These are phyloP conservation scores for Diaporthe helianthi DNA, from an alignment of 2,329 filamentous ascomycete species.

Conservation along the genomic window DNA sequence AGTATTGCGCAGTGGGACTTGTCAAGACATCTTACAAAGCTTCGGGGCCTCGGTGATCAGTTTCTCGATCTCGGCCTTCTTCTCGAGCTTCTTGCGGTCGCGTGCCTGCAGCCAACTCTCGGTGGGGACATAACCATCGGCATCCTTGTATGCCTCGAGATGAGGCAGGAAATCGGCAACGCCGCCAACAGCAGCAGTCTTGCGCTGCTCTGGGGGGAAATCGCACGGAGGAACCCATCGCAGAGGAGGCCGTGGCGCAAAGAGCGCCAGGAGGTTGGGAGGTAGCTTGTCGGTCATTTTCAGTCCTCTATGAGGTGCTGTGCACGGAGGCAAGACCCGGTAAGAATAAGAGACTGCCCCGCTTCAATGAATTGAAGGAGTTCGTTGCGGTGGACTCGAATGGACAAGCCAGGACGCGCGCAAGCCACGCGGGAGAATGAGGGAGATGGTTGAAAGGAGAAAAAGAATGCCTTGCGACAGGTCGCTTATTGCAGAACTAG, in stretches of 20 bases:
- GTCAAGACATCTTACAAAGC: constrained; percentile 58
- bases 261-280: constrained; percentile 89
- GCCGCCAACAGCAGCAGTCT: constrained; percentile 75
- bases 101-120: constrained; percentile 93
- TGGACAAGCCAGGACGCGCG: neutral
- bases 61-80: constrained; percentile 71
- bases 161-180: constrained; percentile 78
- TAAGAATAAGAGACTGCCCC: neutral
- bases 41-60: constrained; percentile 69
- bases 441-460: constrained; percentile 13
- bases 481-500: constrained; percentile 11
- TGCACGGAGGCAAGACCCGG: neutral
- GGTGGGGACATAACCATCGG: constrained; percentile 78
- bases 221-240: constrained; percentile 88
- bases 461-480: constrained; percentile 30
- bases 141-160: constrained; percentile 78
- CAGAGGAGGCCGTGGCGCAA: constrained; percentile 90
- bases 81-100: constrained; percentile 84
- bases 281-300: constrained; percentile 96
- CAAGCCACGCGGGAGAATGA: neutral
- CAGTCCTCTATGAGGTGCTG: constrained; percentile 37
- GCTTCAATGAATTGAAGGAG: neutral
- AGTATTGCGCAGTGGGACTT: neutral
- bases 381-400: neutral
- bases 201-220: constrained; percentile 81